A percentile compares a stretch with the other conserved stretches of the same genome.
Conservation (phyloP, 1,284 basidiomycete genomes). For the Rhizoctonia solani region DNA sequence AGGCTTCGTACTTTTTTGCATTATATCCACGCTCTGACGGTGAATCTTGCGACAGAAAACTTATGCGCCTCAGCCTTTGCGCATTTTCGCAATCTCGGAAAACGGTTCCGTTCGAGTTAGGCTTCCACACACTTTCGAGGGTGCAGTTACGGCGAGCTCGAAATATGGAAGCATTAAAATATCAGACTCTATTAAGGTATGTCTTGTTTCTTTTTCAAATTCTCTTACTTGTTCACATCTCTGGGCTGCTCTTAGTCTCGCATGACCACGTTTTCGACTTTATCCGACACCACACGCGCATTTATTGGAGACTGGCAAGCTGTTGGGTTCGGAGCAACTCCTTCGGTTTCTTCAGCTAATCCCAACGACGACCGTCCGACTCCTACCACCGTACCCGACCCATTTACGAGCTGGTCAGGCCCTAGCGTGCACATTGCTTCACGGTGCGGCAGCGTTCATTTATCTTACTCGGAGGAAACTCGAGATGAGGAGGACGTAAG, state of each 20-base stretch:
- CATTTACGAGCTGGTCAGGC: slow-evolving; percentile 16
- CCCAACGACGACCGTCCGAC: slow-evolving; percentile 15
- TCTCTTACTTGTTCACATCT: not conserved
- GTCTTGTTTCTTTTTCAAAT: not conserved
- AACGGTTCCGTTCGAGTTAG: slow-evolving; percentile 22
- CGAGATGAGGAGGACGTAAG: not conserved
- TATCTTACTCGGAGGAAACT: slow-evolving; percentile 6
- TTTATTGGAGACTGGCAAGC: slow-evolving; percentile 29
- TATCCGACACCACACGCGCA: slow-evolving; percentile 6
- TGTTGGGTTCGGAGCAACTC: slow-evolving; percentile 1
- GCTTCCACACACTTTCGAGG: slow-evolving; percentile 23
- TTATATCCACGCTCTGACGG: not conserved
- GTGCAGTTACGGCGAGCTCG: not conserved
- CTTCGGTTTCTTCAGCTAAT: not conserved
- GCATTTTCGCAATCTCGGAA: slow-evolving; percentile 13
- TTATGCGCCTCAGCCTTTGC: slow-evolving; percentile 11
- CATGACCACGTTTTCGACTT: slow-evolving; percentile 16
- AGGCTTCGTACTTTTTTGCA: not conserved
- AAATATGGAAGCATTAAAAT: slow-evolving; percentile 15
- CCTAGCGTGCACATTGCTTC: slow-evolving; percentile 17
- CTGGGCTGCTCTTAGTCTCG: not conserved
- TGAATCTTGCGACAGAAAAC: not conserved
- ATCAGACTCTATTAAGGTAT: slow-evolving; percentile 15
- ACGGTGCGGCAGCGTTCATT: slow-evolving; percentile 9
- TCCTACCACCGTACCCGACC: not conserved